Conservation (phyloP, 192 early-diverging fungal species). For the Backusella psychrophila region DNA sequence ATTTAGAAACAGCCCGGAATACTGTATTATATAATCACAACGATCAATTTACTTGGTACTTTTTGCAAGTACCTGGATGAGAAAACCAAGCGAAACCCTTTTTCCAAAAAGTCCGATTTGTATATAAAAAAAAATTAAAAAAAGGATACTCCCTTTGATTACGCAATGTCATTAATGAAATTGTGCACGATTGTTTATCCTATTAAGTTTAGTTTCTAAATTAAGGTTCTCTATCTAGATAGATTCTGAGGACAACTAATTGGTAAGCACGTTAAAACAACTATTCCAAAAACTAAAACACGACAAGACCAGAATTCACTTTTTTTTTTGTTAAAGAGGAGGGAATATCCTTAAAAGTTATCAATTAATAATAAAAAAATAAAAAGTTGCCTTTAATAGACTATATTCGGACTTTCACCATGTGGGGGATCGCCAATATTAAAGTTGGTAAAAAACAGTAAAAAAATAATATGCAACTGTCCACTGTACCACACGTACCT, state of each 20-base stretch:
- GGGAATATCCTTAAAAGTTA: neutral
- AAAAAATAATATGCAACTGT: neutral
- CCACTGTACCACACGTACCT: neutral
- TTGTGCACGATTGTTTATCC: neutral
- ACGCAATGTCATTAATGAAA: neutral
- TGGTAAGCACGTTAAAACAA: neutral
- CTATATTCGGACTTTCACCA: neutral
- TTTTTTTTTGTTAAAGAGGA: neutral
- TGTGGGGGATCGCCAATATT: constrained; percentile 4
- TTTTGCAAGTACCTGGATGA: neutral
- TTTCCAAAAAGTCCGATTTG: too few species aligned
- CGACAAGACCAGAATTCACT: neutral
- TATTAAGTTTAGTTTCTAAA: neutral
- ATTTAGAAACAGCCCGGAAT: neutral
- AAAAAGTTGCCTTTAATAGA: neutral
- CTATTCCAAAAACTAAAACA: neutral
- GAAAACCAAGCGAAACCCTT: neutral
- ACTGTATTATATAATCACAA: neutral
- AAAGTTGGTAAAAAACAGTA: constrained; percentile 7
- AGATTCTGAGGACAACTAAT: neutral
- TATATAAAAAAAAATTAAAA: too few species aligned
- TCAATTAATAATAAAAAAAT: neutral
- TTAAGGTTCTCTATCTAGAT: neutral
- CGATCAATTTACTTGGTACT: neutral
- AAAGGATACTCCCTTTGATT: too few species aligned